A percentile compares a stretch with the other conserved stretches of the same genome.
Evolutionary conservation across 108 stramenopile genomes (phyloP).

Genomic region (Skeletonema grethae): DNA sequence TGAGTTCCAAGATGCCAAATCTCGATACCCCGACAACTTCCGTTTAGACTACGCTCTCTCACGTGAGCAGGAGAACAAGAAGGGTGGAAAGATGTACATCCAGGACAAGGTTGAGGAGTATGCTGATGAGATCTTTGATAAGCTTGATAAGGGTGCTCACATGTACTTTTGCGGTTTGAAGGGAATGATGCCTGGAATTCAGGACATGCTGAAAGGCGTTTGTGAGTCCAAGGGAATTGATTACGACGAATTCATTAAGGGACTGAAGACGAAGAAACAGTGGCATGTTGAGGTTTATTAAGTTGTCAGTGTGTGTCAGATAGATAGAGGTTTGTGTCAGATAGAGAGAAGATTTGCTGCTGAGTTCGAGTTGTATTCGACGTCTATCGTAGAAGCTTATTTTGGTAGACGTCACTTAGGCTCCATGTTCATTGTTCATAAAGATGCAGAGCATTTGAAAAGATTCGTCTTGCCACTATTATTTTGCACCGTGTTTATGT

Average conservation of each 20-base stretch:
- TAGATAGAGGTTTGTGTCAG: not conserved
- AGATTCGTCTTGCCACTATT: too few relatives aligned
- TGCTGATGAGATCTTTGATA: slow-evolving; percentile 92
- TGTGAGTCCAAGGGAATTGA: slow-evolving; percentile 83
- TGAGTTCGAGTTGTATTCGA: not conserved
- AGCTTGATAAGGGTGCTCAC: slow-evolving; percentile 91
- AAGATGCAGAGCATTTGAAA: not conserved
- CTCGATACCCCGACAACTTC: slow-evolving; percentile 90
- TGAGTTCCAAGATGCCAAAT: slow-evolving; percentile 90
- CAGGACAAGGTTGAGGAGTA: slow-evolving; percentile 98
- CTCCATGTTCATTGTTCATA: slow-evolving; percentile 2
- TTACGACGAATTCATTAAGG: slow-evolving; percentile 87
- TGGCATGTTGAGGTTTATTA: slow-evolving; percentile 93
- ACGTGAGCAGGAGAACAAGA: slow-evolving; percentile 92
- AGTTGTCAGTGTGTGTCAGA: slow-evolving; percentile 6
- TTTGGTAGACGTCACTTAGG: not conserved
- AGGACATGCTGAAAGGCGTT: slow-evolving; percentile 91
- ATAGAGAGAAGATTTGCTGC: not conserved
- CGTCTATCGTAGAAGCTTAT: not conserved
- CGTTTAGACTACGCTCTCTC: slow-evolving; percentile 95
- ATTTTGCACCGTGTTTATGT: too few relatives aligned
- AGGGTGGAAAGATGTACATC: slow-evolving; percentile 98
- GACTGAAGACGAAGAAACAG: slow-evolving; percentile 87
- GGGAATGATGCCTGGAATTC: slow-evolving; percentile 98
- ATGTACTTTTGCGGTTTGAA: slow-evolving; percentile 98